phyloP scores from a whole-genome alignment of 352 stramenopile species.

The Phytophthora podocarpi region DNA sequence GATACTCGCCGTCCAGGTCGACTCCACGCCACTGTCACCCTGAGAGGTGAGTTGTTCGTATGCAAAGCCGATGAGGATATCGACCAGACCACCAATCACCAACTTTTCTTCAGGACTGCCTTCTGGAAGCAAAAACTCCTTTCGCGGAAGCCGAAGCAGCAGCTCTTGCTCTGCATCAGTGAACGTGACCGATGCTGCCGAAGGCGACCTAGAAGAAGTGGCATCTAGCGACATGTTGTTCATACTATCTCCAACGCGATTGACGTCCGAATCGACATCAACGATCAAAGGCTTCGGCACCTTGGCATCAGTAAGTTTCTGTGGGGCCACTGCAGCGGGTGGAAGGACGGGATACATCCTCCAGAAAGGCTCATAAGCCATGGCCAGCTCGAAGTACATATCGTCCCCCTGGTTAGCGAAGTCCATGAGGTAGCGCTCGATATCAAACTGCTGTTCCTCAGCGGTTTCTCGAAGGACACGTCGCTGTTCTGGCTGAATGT shows the following conservation, averaged over 20 bases:
- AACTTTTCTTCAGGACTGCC: slow-evolving; percentile 59
- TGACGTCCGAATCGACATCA: slow-evolving; percentile 40
- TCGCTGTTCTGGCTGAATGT: slow-evolving; percentile 72
- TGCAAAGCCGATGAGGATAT: slow-evolving; percentile 95
- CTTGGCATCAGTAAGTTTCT: slow-evolving; percentile 8
- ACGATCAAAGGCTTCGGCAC: slow-evolving; percentile 38
- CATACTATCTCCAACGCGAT: slow-evolving; percentile 26
- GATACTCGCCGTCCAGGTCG: slow-evolving; percentile 96
- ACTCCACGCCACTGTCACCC: slow-evolving; percentile 96
- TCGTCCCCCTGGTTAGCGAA: slow-evolving; percentile 92
- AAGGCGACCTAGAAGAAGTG: background rate
- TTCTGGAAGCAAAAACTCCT: slow-evolving; percentile 78
- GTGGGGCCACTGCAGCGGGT: background rate
- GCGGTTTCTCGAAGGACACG: slow-evolving; percentile 70
- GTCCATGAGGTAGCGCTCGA: slow-evolving; percentile 96
- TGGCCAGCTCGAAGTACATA: slow-evolving; percentile 92
- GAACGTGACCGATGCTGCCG: slow-evolving; percentile 31
- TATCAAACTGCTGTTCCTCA: slow-evolving; percentile 95
- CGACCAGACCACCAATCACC: slow-evolving; percentile 87
- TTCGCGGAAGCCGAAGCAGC: slow-evolving; percentile 68
- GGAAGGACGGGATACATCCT: slow-evolving; percentile 41
- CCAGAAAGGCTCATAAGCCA: slow-evolving; percentile 93
- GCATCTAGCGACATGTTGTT: slow-evolving; percentile 29
- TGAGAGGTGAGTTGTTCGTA: slow-evolving; percentile 97
- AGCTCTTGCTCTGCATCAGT: slow-evolving; percentile 77